Conservation (phyloP, 2,329 filamentous ascomycete species). For the Cladosporium sp. region DNA sequence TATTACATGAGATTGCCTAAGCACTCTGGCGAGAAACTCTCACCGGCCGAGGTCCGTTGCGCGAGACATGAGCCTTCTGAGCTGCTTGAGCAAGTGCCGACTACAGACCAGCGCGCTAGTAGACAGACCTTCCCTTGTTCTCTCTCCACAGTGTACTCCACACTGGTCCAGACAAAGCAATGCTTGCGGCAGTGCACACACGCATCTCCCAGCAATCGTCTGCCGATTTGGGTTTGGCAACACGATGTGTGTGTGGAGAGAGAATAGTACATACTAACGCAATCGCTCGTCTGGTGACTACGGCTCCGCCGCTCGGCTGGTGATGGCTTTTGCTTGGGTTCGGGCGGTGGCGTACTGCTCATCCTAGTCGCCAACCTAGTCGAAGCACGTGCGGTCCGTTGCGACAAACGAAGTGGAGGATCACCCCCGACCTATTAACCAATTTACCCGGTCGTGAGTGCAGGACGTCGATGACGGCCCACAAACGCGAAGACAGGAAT, state of each 20-base stretch:
- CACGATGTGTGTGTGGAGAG: not conserved
- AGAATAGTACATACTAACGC: not conserved
- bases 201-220: not conserved
- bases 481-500: not conserved
- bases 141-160: not conserved
- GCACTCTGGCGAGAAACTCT: not conserved
- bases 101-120: not conserved
- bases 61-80: not conserved
- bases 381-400: constrained; percentile 16
- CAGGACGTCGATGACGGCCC: not conserved
- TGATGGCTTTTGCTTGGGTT: constrained; percentile 3
- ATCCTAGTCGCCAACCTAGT: constrained; percentile 9
- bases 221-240: not conserved
- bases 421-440: constrained; percentile 8
- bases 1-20: not conserved
- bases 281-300: constrained; percentile 5
- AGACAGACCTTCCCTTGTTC: not conserved
- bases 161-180: not conserved
- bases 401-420: constrained; percentile 16
- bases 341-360: constrained; percentile 5
- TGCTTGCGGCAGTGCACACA: not conserved
- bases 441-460: constrained; percentile 12
- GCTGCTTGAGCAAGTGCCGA: constrained; percentile 4
- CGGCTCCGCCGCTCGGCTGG: not conserved
- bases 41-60: not conserved